Evolutionary conservation across 1,139 yeast species (phyloP).

Genomic region (Blastobotrys serpentis): DNA sequence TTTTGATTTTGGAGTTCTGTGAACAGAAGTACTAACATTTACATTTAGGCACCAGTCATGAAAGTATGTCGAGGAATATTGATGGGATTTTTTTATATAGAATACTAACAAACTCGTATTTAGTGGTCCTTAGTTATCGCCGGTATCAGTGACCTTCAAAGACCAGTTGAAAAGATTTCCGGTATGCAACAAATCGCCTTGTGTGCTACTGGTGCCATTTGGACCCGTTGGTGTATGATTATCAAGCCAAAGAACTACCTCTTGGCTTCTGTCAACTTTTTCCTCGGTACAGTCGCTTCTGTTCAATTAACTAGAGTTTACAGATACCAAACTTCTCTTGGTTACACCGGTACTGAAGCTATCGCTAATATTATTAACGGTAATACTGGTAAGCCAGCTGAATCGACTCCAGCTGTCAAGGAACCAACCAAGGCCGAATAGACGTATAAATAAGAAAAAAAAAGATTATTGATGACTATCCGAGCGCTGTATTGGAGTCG

Average conservation of each 20-base stretch:
- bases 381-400: conserved; percentile 25
- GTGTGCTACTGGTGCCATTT: conserved; percentile 87
- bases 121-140: conserved; percentile 90
- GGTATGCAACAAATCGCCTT: conserved; percentile 92
- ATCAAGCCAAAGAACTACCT: conserved; percentile 84
- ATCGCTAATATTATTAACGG: conserved; percentile 59
- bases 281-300: conserved; percentile 87
- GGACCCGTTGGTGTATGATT: conserved; percentile 98
- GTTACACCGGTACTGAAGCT: conserved; percentile 55
- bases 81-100: too few relatives aligned
- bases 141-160: conserved; percentile 77
- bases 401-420: background rate
- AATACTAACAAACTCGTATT: too few relatives aligned
- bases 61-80: conserved; percentile 37
- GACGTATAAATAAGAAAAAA: background rate
- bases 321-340: conserved; percentile 54
- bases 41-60: conserved; percentile 50
- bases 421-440: conserved; percentile 1
- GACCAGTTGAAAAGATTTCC: conserved; percentile 89
- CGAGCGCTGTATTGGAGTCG: background rate
- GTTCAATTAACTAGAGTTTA: conserved; percentile 73
- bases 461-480: background rate
- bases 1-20: too few relatives aligned
- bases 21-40: background rate
- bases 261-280: conserved; percentile 91